phyloP scores from a whole-genome alignment of 345 rosid species.

The Salix suchowensis region DNA sequence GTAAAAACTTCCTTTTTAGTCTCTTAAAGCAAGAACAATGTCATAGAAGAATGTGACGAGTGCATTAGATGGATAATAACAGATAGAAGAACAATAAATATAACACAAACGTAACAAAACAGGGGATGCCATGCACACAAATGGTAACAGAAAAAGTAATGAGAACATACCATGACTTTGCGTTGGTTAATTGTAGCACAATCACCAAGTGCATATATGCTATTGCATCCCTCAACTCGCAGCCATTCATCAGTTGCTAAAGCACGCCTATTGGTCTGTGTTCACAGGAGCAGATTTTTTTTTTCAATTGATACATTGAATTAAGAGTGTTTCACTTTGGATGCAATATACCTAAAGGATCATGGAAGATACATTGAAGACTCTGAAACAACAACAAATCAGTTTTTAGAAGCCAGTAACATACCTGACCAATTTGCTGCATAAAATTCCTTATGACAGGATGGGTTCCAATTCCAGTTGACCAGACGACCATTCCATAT shows the following conservation, averaged over 20 bases:
- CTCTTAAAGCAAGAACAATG: background rate
- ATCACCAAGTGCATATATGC: conserved; percentile 87
- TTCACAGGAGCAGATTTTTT: background rate
- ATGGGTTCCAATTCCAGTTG: conserved; percentile 92
- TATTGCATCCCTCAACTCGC: conserved; percentile 68
- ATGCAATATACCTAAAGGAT: background rate
- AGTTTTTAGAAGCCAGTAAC: background rate
- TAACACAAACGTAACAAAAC: background rate
- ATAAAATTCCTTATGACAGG: conserved; percentile 82
- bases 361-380: background rate
- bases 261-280: conserved; percentile 79
- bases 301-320: background rate
- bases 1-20: background rate
- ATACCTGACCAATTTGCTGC: conserved; percentile 93
- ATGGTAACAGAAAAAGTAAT: background rate
- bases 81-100: background rate
- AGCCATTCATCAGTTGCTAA: conserved; percentile 98
- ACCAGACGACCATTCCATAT: conserved; percentile 97
- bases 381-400: background rate
- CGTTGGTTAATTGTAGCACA: conserved; percentile 98
- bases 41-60: background rate
- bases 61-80: background rate
- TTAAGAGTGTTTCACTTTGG: background rate
- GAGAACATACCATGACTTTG: conserved; percentile 75
- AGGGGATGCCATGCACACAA: background rate